Percentiles rank a stretch among this genome's conserved stretches.
These are phyloP conservation scores for Microdochium bolleyi DNA, from an alignment of 2,329 filamentous ascomycete species.

Conservation along the genomic window DNA sequence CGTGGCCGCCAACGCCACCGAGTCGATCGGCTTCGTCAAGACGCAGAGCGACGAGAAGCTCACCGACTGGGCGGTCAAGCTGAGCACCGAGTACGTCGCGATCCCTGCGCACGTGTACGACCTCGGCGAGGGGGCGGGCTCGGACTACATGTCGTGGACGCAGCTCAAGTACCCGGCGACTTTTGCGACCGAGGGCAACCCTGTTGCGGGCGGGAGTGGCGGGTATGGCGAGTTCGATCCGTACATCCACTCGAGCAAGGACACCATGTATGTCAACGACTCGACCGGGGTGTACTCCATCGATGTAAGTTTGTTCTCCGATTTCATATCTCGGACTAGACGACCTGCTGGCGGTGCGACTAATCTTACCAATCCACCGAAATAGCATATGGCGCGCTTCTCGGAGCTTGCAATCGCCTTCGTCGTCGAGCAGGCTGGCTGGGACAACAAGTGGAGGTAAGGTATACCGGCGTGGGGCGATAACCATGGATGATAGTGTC, in stretches of 20 bases:
- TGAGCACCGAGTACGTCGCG: constrained; percentile 26
- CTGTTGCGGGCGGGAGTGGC: constrained; percentile 13
- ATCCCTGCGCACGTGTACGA: constrained; percentile 25
- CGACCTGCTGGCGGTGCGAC: too few relatives aligned
- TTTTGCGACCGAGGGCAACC: constrained; percentile 29
- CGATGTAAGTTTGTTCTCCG: constrained; percentile 16
- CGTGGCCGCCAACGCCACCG: constrained; percentile 24
- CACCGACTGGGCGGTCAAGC: constrained; percentile 23
- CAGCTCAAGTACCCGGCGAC: constrained; percentile 27
- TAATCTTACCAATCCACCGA: too few relatives aligned
- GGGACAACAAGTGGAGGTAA: constrained; percentile 29
- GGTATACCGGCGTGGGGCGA: neutral
- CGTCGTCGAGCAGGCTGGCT: constrained; percentile 28
- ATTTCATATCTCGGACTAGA: neutral
- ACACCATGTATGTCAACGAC: constrained; percentile 28
- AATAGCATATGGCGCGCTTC: constrained; percentile 31
- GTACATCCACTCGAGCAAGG: constrained; percentile 25
- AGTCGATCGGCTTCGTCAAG: constrained; percentile 29
- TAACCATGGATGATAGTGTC: neutral
- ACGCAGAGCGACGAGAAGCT: constrained; percentile 25
- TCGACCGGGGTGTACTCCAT: constrained; percentile 27
- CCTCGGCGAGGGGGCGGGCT: constrained; percentile 21
- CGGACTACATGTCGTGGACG: constrained; percentile 32
- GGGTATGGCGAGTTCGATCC: constrained; percentile 26
- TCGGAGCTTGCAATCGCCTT: constrained; percentile 29